Evolutionary conservation across 164 flowering plant species (phyloP), one percentile per base, ranked within the genome.

Genomic region (Sedum album): DNA sequence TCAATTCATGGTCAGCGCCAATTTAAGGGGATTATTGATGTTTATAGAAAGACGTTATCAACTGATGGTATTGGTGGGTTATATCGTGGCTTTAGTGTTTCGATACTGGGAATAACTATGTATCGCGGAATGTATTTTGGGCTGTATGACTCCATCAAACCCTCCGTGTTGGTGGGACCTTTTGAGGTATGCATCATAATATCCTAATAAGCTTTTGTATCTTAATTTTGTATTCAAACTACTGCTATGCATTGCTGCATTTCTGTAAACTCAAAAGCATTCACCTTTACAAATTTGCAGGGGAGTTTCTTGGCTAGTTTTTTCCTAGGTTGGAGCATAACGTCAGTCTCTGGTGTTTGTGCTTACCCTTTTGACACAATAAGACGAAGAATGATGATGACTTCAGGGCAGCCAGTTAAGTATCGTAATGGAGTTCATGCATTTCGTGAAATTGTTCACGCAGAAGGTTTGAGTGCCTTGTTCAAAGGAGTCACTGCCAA

Each of bases 81-180:
- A 1, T 95, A 95, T 70, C 84, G 98, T 13, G 99, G 99, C 39
- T 95, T 95, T 75, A 83, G 97, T n/a, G 90, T 80, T 74, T 92
- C 98, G 69, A 90, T 90, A 39, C n/a, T 84, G 60, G 99, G 99
- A 66, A 92, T 92, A 51, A 88, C 98, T 67, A 74, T 95, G 44
- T 92, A 95, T 68, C 79, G 99, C 30, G 99, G 99, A 51, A 77
- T 95, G 88, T 95, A 92, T 70, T 92, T 95, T 76, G 99, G 99
- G 65, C 76, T 95, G 36, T 95, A 92, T 77, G 97, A 95, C 82
- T 84, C 90, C 9, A 31, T 92, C 87, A 95, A 92, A 77, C 99
- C 97, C 38, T 75, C 88, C 65, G 81, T 95, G 73, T 80, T 95
- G 81, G 89, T 90, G 31, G 97, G 99, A 25, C 80, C 89, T 41